Percentiles rank a stretch among this genome's conserved stretches.
Conservation (phyloP, 768 basidiomycete species). For the Peribolospora baueri region DNA sequence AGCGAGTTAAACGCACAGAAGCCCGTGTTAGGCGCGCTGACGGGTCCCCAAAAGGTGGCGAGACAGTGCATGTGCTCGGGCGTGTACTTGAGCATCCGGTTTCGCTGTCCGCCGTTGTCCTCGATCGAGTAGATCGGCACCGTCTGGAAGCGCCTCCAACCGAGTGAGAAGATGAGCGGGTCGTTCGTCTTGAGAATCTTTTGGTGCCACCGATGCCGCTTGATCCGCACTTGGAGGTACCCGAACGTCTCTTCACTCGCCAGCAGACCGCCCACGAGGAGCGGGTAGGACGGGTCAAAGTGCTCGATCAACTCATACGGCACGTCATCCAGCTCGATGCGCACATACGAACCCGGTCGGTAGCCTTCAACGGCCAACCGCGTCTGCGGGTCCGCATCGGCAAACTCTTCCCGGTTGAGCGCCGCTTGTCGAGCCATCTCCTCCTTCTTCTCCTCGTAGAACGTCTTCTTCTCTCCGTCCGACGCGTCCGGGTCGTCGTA, state of each 20-base stretch:
- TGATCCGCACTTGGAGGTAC: conserved; percentile 81
- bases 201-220: conserved; percentile 81
- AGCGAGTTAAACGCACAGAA: conserved; percentile 93
- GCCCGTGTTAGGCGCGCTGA: conserved; percentile 73
- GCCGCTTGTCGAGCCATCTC: conserved; percentile 65
- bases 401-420: conserved; percentile 67
- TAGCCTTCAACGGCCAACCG: conserved; percentile 72
- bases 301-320: conserved; percentile 80
- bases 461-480: conserved; percentile 38
- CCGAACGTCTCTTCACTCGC: conserved; percentile 78
- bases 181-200: conserved; percentile 89
- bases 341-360: conserved; percentile 72
- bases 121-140: conserved; percentile 89
- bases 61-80: conserved; percentile 99
- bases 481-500: conserved; percentile 43
- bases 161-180: conserved; percentile 85
- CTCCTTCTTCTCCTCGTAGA: conserved; percentile 76
- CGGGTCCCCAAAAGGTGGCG: conserved; percentile 89
- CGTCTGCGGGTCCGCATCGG: conserved; percentile 44
- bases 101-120: conserved; percentile 76
- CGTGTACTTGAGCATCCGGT: conserved; percentile 98
- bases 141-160: conserved; percentile 90
- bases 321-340: conserved; percentile 59
- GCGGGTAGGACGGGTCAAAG: conserved; percentile 74
- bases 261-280: conserved; percentile 74